Evolutionary conservation across 345 rosid genomes (phyloP).

Genomic region (Salix viminalis): DNA sequence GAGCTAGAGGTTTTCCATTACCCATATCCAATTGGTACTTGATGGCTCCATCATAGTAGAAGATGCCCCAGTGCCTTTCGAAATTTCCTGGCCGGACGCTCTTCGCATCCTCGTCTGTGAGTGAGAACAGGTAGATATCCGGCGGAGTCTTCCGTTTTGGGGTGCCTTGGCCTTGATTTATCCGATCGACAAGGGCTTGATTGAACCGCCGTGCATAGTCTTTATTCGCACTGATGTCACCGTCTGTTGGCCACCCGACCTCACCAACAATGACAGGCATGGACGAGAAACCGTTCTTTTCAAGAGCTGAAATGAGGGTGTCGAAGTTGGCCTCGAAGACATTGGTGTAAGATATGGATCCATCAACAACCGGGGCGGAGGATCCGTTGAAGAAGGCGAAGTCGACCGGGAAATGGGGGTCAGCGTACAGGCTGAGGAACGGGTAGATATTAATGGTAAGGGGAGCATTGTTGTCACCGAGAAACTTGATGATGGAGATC

Average conservation of each 20-base stretch:
- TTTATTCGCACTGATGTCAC: constrained; percentile 65
- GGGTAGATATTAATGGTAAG: constrained; percentile 93
- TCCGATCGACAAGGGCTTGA: constrained; percentile 76
- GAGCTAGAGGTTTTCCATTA: constrained; percentile 9
- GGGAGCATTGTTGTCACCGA: constrained; percentile 58
- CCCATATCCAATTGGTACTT: constrained; percentile 40
- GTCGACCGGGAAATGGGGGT: constrained; percentile 73
- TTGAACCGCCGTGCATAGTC: constrained; percentile 72
- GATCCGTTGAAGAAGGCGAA: constrained; percentile 85
- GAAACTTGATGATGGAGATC: constrained; percentile 69
- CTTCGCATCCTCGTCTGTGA: constrained; percentile 83
- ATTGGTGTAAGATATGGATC: constrained; percentile 58
- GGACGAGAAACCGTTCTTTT: constrained; percentile 74
- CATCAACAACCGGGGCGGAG: constrained; percentile 60
- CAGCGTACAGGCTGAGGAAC: constrained; percentile 76
- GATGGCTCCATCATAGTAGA: constrained; percentile 60
- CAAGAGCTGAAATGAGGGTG: constrained; percentile 73
- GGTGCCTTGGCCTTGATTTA: constrained; percentile 75
- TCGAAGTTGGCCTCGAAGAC: constrained; percentile 90
- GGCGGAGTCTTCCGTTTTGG: constrained; percentile 73
- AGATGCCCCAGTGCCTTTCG: constrained; percentile 87
- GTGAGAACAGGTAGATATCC: constrained; percentile 70
- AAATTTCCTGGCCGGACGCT: constrained; percentile 84
- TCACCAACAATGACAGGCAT: constrained; percentile 81
- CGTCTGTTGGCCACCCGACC: constrained; percentile 97